Evolutionary conservation across 1,284 basidiomycete genomes (phyloP), one percentile per base, ranked within the genome.

Genomic region (Paramarasmius palmivorus): DNA sequence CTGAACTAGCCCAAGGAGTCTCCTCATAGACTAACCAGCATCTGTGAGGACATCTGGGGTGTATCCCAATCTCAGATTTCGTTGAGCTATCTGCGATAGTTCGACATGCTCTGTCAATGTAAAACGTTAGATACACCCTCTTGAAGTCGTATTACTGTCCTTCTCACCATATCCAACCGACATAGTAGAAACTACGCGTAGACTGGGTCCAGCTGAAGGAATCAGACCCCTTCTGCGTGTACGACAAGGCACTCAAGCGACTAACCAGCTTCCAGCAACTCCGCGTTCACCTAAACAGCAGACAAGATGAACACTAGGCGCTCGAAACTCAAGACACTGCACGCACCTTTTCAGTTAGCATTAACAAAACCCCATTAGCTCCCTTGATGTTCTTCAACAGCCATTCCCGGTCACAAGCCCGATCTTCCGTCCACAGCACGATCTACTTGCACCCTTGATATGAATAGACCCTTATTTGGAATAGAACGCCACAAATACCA

Each of bases 11-110:
- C 4, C 4, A 32, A n/a, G 14, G 12, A 14, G 19, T 49, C 29
- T 5, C 20, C 19, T 37, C 44, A 44, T 32, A 53, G 12, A 59
- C 74, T 53, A 64, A 83, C 93, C 93, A 55, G 94, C 92, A 63
- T 92, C 88, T 10, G 90, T 94, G 19, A 97, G 79, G 3, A 97
- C 88, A 54, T 93, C 89, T 0, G 95, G 95, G 0, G 95, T 98
- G 69, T 95, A 93, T 4, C 96, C 96, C 10, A 98, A 70, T 46
- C 81, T 83, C 56, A 98, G 79, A 1, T 80, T 77, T 15, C 84
- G 79, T 59, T 78, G 72, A n/a, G 83, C 78, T n/a, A 88, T 71
- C 15, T 82, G 81, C 8, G 73, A 65, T 0, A 91, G 71, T 57
- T 90, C 83, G 47, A 95, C 81, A 63, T 98, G 96, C 59, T 98